Evolutionary conservation across 495 filamentous ascomycete species (phyloP).

Genomic region (Xylaria bambusicola): DNA sequence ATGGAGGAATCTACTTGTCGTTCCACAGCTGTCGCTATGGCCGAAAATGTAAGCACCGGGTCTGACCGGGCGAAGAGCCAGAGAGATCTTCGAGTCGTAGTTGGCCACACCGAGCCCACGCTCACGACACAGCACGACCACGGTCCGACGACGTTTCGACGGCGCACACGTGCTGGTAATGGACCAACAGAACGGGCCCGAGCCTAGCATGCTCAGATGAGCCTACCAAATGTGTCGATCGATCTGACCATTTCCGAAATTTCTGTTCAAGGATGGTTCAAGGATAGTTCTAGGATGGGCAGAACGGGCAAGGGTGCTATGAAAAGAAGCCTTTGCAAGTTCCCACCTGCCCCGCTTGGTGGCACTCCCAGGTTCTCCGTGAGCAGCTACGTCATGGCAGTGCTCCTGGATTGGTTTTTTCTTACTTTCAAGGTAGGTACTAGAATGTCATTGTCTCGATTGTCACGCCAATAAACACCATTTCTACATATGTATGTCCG

Average conservation of each 20-base stretch:
- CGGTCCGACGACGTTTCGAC: neutral
- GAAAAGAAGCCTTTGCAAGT: neutral
- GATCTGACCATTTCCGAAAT: neutral
- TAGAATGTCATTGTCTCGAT: neutral
- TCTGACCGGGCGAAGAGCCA: neutral
- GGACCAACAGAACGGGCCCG: slow-evolving; percentile 1
- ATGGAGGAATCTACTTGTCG: neutral
- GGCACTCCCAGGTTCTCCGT: neutral
- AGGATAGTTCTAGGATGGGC: no score
- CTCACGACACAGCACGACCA: neutral
- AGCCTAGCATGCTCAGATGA: neutral
- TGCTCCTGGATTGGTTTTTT: no score
- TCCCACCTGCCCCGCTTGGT: neutral
- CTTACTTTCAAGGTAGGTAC: neutral
- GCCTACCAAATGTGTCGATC: neutral
- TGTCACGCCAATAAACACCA: neutral
- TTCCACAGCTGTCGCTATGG: slow-evolving; percentile 1
- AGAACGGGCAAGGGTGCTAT: neutral
- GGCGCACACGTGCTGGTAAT: neutral
- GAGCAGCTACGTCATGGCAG: neutral
- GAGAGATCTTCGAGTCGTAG: no score
- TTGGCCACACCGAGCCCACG: no score
- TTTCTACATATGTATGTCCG: no score
- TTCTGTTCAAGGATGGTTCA: no score
- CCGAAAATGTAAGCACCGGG: neutral